Conservation (phyloP, 495 filamentous ascomycete species). For the Sporormia fimetaria region DNA sequence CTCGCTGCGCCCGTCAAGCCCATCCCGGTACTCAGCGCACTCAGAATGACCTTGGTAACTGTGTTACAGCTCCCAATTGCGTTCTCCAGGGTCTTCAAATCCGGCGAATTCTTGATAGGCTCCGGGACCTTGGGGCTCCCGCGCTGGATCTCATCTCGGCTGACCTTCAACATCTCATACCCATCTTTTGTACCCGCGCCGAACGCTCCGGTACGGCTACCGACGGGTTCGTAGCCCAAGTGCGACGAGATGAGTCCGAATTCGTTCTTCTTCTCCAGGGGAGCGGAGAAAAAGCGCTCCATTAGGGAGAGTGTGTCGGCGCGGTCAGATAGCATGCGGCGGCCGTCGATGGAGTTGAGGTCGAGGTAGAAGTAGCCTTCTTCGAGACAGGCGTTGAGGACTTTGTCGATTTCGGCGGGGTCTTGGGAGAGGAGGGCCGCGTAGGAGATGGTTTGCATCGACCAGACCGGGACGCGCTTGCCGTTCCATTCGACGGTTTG, state of each 20-base stretch:
- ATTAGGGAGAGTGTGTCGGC: conserved; percentile 41
- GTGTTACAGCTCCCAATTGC: conserved; percentile 39
- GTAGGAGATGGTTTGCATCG: conserved; percentile 41
- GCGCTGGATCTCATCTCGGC: conserved; percentile 20
- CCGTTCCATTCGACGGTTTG: conserved; percentile 41
- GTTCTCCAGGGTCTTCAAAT: conserved; percentile 34
- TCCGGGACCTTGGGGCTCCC: conserved; percentile 30
- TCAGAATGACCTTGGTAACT: conserved; percentile 42
- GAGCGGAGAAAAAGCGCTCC: conserved; percentile 41
- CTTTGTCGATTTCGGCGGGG: conserved; percentile 39
- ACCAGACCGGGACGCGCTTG: conserved; percentile 41
- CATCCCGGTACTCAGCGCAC: conserved; percentile 39
- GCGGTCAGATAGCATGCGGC: conserved; percentile 38
- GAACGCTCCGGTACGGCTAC: conserved; percentile 37
- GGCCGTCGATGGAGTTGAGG: conserved; percentile 38
- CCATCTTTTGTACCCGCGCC: conserved; percentile 41
- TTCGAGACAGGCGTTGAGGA: conserved; percentile 39
- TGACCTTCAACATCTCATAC: conserved; percentile 45
- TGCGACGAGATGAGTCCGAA: conserved; percentile 16
- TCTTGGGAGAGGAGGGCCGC: conserved; percentile 34
- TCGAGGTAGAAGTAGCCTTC: conserved; percentile 49
- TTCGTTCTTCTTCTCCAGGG: conserved; percentile 38
- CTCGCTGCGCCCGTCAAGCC: conserved; percentile 33
- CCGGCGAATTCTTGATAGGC: conserved; percentile 39
- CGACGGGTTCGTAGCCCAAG: conserved; percentile 40